A percentile compares a stretch with the other conserved stretches of the same genome.
phyloP scores from a whole-genome alignment of 495 filamentous ascomycete species.

The Xylaria cubensis region DNA sequence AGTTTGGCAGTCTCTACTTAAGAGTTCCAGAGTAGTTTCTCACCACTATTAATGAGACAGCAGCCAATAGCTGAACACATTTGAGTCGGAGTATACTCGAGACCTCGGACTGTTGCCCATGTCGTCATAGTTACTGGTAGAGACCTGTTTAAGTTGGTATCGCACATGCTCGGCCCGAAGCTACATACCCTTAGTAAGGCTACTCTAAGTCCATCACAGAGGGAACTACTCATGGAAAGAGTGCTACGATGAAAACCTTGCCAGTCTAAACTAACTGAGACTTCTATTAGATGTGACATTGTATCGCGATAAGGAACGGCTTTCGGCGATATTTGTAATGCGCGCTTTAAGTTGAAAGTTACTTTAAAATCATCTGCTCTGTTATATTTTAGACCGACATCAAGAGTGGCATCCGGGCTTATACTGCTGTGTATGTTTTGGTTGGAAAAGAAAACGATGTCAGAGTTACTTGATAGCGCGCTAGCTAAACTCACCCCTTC shows the following conservation, averaged over 20 bases:
- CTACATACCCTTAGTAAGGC: neutral
- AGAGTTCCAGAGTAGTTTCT: too few relatives aligned
- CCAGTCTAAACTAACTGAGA: neutral
- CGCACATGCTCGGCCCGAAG: conserved; percentile 13
- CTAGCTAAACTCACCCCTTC: neutral
- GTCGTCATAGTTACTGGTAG: neutral
- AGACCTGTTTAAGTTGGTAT: neutral
- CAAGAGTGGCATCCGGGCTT: neutral
- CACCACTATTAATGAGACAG: neutral
- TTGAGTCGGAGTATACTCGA: neutral
- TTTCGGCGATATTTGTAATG: neutral
- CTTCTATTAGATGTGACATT: neutral
- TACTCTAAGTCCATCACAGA: neutral
- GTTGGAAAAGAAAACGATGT: neutral
- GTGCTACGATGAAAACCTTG: neutral
- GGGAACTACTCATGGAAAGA: neutral
- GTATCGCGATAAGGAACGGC: neutral
- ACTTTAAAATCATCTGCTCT: neutral
- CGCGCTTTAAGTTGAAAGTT: neutral
- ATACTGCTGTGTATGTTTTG: neutral
- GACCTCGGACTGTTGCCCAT: neutral
- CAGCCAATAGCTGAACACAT: neutral
- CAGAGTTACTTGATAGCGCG: neutral
- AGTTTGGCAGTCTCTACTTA: neutral
- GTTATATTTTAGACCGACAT: neutral